phyloP scores from a whole-genome alignment of 2,329 filamentous ascomycete genomes.

The Nectriaceae sp. region DNA sequence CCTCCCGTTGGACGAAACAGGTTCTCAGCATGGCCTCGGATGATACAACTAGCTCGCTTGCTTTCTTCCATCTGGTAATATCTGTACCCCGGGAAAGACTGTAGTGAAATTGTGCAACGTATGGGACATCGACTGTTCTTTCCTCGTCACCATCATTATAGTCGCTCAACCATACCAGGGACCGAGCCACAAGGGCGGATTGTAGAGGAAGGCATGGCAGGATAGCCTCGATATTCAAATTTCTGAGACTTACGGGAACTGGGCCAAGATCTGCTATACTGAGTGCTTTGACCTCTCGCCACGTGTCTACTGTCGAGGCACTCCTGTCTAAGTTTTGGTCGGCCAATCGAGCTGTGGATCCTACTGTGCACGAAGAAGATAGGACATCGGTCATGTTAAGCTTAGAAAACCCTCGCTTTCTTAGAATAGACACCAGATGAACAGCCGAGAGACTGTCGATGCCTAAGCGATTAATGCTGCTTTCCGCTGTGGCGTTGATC shows the following conservation, averaged over 20 bases:
- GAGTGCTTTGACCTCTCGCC: not conserved
- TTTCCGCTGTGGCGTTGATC: not conserved
- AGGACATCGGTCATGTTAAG: constrained; percentile 5
- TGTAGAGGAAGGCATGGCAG: not conserved
- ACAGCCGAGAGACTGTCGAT: constrained; percentile 22
- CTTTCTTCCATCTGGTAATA: not conserved
- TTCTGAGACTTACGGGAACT: not conserved
- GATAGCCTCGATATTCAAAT: not conserved
- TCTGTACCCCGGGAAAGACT: not conserved
- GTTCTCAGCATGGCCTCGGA: not conserved
- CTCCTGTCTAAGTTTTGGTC: not conserved
- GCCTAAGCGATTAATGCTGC: constrained; percentile 14
- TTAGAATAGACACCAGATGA: constrained; percentile 17
- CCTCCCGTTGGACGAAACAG: not conserved
- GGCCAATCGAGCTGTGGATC: not conserved
- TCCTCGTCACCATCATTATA: not conserved
- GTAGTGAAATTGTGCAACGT: not conserved
- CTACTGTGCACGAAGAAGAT: not conserved
- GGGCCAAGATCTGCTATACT: not conserved
- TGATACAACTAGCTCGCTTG: not conserved
- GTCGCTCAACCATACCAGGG: not conserved
- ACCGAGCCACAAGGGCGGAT: not conserved
- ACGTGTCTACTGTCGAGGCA: not conserved
- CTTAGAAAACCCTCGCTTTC: constrained; percentile 12
- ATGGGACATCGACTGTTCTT: not conserved